phyloP scores from a whole-genome alignment of 2,329 filamentous ascomycete genomes.

The Diaporthe humulicola region DNA sequence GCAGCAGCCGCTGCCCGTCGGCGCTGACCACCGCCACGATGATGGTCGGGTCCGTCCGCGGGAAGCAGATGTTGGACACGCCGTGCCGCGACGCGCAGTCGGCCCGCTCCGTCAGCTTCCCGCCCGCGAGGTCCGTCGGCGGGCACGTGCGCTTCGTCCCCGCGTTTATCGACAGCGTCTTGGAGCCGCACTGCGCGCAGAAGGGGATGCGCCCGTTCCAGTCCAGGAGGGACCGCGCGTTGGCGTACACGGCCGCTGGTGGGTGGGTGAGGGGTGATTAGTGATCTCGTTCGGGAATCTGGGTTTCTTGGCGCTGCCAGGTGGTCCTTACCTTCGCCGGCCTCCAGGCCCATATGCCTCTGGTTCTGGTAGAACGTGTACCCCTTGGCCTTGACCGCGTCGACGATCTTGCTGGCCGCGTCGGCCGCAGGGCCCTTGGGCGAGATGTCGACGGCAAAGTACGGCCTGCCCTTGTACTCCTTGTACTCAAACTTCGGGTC shows the following conservation, averaged over 20 bases:
- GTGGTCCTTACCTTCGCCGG: conserved; percentile 59
- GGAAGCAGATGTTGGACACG: conserved; percentile 92
- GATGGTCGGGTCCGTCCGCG: conserved; percentile 92
- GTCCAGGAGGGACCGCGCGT: conserved; percentile 88
- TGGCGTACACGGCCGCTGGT: conserved; percentile 88
- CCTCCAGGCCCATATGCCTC: conserved; percentile 57
- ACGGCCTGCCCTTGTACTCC: conserved; percentile 83
- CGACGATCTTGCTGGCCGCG: conserved; percentile 67
- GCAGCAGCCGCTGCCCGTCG: conserved; percentile 81
- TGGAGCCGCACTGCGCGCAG: conserved; percentile 89
- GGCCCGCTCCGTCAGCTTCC: conserved; percentile 65
- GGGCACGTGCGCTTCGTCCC: conserved; percentile 87
- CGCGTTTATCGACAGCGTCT: conserved; percentile 82
- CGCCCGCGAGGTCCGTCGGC: conserved; percentile 71
- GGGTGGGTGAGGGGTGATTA: conserved; percentile 35
- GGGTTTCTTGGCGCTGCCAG: not conserved
- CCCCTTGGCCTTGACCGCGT: conserved; percentile 70
- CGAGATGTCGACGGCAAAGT: conserved; percentile 91
- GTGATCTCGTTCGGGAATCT: not conserved
- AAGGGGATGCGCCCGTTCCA: conserved; percentile 96
- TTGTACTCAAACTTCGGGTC: conserved; percentile 69
- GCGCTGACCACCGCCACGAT: conserved; percentile 93
- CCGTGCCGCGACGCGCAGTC: conserved; percentile 86
- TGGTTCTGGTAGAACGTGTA: conserved; percentile 74
- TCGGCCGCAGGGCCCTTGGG: conserved; percentile 75